A percentile compares a stretch with the other conserved stretches of the same genome.
phyloP scores from a whole-genome alignment of 441 rosid genomes.

The Euphorbia celastroides region DNA sequence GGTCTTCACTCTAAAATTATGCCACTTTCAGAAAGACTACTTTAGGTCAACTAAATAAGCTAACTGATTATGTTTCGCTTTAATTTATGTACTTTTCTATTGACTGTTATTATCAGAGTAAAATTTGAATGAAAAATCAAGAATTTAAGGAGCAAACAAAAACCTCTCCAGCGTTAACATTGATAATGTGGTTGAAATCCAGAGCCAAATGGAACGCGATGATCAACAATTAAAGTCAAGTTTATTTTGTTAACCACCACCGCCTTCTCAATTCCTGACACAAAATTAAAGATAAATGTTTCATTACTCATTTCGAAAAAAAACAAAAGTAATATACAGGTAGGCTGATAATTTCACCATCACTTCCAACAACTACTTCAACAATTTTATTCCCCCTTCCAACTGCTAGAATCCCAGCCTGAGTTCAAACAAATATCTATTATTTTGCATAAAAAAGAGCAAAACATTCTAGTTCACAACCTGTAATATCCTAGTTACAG shows the following conservation, averaged over 20 bases:
- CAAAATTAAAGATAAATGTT: slow-evolving; percentile 19
- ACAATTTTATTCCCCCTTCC: slow-evolving; percentile 93
- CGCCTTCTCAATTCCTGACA: slow-evolving; percentile 69
- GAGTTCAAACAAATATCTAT: slow-evolving; percentile 19
- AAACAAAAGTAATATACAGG: slow-evolving; percentile 12
- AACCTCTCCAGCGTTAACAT: slow-evolving; percentile 87
- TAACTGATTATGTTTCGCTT: no score
- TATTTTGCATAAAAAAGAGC: no score
- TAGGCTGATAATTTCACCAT: slow-evolving; percentile 54
- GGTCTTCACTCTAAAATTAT: no score
- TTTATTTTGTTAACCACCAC: slow-evolving; percentile 73
- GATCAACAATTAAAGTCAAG: slow-evolving; percentile 87
- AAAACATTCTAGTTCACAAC: not conserved
- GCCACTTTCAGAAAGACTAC: no score
- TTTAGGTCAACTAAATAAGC: no score
- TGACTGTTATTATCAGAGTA: no score
- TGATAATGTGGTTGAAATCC: slow-evolving; percentile 84
- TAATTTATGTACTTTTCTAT: no score
- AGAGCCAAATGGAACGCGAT: slow-evolving; percentile 66
- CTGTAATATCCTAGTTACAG: not conserved
- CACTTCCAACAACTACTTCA: slow-evolving; percentile 61
- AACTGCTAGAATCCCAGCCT: slow-evolving; percentile 95
- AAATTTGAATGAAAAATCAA: slow-evolving; percentile 1
- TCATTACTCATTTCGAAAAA: slow-evolving; percentile 12
- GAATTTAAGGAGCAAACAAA: slow-evolving; percentile 19